phyloP scores from a whole-genome alignment of 768 basidiomycete genomes.

The Lactarius hengduanensis region DNA sequence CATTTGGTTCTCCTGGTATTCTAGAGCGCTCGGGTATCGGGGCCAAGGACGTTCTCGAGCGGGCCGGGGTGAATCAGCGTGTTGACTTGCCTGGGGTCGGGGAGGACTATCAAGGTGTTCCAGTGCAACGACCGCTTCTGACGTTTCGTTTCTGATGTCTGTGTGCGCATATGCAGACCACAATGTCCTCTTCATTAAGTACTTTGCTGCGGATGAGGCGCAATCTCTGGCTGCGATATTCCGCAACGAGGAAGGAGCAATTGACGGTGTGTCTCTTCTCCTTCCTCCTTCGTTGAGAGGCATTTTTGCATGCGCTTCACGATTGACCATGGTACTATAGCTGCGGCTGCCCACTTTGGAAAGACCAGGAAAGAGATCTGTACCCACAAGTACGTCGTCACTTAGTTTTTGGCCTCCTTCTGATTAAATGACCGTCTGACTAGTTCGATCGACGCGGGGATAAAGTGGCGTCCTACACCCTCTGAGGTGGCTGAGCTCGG shows the following conservation, averaged over 20 bases:
- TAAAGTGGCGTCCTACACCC: constrained; percentile 53
- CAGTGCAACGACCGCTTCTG: not conserved
- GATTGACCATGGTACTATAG: constrained; percentile 26
- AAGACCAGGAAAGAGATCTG: constrained; percentile 47
- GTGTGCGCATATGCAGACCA: not conserved
- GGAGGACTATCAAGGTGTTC: constrained; percentile 40
- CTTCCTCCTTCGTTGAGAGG: not conserved
- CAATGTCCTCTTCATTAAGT: not conserved
- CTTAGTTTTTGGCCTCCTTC: too few species aligned
- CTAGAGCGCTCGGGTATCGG: too few species aligned
- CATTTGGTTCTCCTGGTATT: too few species aligned
- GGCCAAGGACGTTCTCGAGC: too few species aligned
- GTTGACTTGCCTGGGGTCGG: constrained; percentile 40
- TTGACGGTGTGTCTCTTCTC: constrained; percentile 20
- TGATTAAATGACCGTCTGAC: not conserved
- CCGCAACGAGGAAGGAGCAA: constrained; percentile 18
- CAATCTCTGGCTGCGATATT: constrained; percentile 30
- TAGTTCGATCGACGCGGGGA: constrained; percentile 47
- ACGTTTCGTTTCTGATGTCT: not conserved
- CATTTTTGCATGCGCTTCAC: not conserved
- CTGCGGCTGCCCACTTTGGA: constrained; percentile 38
- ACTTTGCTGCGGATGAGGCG: constrained; percentile 14
- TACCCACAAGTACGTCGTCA: constrained; percentile 44
- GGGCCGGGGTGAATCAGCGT: constrained; percentile 16
- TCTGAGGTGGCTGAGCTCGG: constrained; percentile 52